Conservation (phyloP, 1,139 yeast genomes). For the Candida sanyaensis region DNA sequence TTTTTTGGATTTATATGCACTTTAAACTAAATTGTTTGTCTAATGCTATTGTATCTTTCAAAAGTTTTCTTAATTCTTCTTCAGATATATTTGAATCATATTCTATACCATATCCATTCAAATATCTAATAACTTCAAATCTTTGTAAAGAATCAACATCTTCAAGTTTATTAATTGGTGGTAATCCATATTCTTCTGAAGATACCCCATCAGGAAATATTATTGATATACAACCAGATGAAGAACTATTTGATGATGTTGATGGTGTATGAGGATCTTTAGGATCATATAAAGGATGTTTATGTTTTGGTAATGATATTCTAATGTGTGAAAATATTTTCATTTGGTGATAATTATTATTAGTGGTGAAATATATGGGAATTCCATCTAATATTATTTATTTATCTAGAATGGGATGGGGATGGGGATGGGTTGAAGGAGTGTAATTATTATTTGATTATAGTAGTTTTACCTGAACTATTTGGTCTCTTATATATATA, state of each 20-base stretch:
- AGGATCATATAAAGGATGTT: not conserved
- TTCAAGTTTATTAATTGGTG: conserved; percentile 9
- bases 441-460: not conserved
- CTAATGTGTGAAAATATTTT: conserved; percentile 1
- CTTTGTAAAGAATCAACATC: conserved; percentile 13
- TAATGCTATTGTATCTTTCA: conserved; percentile 8
- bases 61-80: conserved; percentile 4
- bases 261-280: not conserved
- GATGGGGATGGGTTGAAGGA: too few relatives aligned
- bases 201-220: conserved; percentile 14
- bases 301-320: not conserved
- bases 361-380: not conserved
- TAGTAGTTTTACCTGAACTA: not conserved
- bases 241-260: not conserved
- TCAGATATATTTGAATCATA: conserved; percentile 9
- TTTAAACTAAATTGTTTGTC: not conserved
- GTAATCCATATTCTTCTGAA: conserved; percentile 15
- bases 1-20: not conserved
- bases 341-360: not conserved
- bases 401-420: not conserved
- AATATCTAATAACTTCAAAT: conserved; percentile 15
- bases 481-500: not conserved
- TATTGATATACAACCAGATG: conserved; percentile 6
- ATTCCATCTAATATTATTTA: not conserved
- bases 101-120: conserved; percentile 12